A percentile compares a stretch with the other conserved stretches of the same genome.
These are phyloP conservation scores for Streptanthus diversifolius DNA, from an alignment of 345 rosid species.

Conservation along the genomic window DNA sequence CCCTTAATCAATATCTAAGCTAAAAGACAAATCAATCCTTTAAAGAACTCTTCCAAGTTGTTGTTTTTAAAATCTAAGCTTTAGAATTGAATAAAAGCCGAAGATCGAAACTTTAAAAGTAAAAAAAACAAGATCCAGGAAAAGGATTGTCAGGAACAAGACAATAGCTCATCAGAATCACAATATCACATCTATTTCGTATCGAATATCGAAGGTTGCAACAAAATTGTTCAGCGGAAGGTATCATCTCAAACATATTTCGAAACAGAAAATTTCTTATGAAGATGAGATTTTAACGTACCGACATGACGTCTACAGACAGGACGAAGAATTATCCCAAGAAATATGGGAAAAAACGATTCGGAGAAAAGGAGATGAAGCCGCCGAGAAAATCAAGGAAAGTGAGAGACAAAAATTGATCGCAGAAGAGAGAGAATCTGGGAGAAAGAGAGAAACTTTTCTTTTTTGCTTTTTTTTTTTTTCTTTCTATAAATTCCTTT, in stretches of 20 bases:
- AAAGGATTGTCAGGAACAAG: not conserved
- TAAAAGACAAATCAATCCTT: not conserved
- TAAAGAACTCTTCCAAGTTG: not conserved
- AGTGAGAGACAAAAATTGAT: slow-evolving; percentile 35
- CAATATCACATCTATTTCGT: slow-evolving; percentile 2
- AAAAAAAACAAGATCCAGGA: slow-evolving; percentile 25
- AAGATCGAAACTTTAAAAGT: not conserved
- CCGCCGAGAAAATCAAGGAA: slow-evolving; percentile 36
- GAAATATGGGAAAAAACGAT: slow-evolving; percentile 13
- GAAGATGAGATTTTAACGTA: slow-evolving; percentile 17
- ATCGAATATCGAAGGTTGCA: not conserved
- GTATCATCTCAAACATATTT: not conserved
- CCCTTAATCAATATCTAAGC: slow-evolving; percentile 6
- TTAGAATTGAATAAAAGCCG: not conserved
- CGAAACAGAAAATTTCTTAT: not conserved
- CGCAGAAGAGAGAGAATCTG: slow-evolving; percentile 31
- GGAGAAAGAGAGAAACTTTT: slow-evolving; percentile 13
- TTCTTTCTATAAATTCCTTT: slow-evolving; percentile 20
- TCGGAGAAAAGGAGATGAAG: slow-evolving; percentile 5
- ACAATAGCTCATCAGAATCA: slow-evolving; percentile 18
- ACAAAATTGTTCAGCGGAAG: not conserved
- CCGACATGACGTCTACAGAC: slow-evolving; percentile 34
- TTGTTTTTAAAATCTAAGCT: slow-evolving; percentile 1
- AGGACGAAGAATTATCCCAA: slow-evolving; percentile 24
- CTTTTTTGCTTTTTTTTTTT: not conserved